Conservation (phyloP, 257 asterid genomes). For the Solanum etuberosum region DNA sequence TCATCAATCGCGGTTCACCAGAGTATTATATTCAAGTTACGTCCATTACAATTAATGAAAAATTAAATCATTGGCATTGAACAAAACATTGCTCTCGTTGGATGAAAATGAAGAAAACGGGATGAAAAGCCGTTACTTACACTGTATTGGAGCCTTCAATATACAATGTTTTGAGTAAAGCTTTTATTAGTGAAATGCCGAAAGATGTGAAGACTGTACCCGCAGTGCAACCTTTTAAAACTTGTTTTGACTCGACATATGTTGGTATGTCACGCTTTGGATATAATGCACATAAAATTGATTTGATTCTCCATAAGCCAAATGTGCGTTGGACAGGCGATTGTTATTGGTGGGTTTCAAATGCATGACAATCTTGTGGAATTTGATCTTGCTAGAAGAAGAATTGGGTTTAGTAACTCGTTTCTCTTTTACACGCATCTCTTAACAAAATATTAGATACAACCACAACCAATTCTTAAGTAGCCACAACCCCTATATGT, state of each 20-base stretch:
- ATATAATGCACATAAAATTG: background rate
- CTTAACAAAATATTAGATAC: too few relatives aligned
- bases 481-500: background rate
- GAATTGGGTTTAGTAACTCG: constrained; percentile 4
- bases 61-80: background rate
- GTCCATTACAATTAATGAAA: background rate
- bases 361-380: constrained; percentile 2
- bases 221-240: background rate
- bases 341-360: constrained; percentile 36
- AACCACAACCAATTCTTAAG: too few relatives aligned
- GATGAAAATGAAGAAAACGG: background rate
- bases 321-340: constrained; percentile 3
- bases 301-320: background rate
- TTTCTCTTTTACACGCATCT: accelerated
- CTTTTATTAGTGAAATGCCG: background rate
- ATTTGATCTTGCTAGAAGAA: background rate
- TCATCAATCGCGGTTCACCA: background rate
- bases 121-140: background rate
- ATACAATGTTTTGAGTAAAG: background rate
- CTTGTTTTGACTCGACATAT: background rate
- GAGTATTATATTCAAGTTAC: background rate
- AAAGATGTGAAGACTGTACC: background rate
- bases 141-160: background rate
- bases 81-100: background rate
- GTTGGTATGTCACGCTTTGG: background rate